phyloP scores from a whole-genome alignment of 768 basidiomycete species.

The Megacollybia marginata region DNA sequence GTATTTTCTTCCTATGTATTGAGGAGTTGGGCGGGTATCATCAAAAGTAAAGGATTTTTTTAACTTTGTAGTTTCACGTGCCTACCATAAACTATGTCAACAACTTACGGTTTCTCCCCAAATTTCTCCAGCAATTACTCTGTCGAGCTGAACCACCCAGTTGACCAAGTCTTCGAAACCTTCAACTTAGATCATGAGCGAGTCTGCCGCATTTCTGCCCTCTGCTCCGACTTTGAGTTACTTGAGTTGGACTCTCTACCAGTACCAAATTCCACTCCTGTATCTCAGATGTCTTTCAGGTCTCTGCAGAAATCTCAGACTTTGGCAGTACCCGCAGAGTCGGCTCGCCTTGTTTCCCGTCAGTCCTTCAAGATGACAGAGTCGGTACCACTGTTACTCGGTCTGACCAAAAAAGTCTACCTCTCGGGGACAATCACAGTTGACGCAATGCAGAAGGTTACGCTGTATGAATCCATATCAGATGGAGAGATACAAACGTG shows the following conservation, averaged over 20 bases:
- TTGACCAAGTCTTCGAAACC: conserved; percentile 18
- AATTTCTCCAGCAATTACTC: conserved; percentile 24
- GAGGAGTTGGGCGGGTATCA: conserved; percentile 67
- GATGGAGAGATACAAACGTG: conserved; percentile 14
- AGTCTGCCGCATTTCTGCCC: conserved; percentile 20
- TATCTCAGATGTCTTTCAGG: conserved; percentile 11
- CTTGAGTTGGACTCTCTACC: conserved; percentile 16
- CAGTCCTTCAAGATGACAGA: conserved; percentile 25
- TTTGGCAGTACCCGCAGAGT: background rate
- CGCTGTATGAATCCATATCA: conserved; percentile 23
- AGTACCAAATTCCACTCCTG: conserved; percentile 5
- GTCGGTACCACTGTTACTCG: conserved; percentile 24
- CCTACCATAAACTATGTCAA: background rate
- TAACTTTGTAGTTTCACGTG: conserved; percentile 8
- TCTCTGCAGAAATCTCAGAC: background rate
- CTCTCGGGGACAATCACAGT: conserved; percentile 26
- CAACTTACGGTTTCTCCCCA: conserved; percentile 5
- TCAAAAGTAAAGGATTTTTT: conserved; percentile 57
- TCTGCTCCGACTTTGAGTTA: conserved; percentile 22
- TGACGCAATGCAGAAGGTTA: conserved; percentile 17
- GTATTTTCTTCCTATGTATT: conserved; percentile 54
- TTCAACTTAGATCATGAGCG: conserved; percentile 27
- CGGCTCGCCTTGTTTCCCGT: conserved; percentile 10
- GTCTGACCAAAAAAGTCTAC: conserved; percentile 18
- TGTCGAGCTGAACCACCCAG: conserved; percentile 19